A percentile compares a stretch with the other conserved stretches of the same genome.
Conservation (phyloP, 2,329 filamentous ascomycete species). For the Fusarium caatingaense region DNA sequence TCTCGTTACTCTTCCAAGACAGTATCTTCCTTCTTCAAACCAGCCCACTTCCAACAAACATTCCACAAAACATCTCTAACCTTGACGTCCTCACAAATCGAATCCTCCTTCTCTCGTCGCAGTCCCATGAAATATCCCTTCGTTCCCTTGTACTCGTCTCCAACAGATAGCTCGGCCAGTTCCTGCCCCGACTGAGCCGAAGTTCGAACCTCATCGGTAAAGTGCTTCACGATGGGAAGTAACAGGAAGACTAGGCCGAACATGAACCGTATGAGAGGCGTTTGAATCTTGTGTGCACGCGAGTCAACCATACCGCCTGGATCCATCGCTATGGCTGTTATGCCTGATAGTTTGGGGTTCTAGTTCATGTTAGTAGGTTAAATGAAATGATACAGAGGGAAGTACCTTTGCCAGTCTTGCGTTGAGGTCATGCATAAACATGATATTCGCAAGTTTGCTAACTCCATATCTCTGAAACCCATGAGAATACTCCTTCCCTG, state of each 20-base stretch:
- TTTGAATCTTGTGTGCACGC: slow-evolving; percentile 30
- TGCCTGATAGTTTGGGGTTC: slow-evolving; percentile 32
- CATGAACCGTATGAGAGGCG: neutral
- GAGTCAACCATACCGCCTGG: slow-evolving; percentile 42
- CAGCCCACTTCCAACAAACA: slow-evolving; percentile 37
- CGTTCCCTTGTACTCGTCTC: neutral
- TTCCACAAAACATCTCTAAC: slow-evolving; percentile 22
- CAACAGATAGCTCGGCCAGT: slow-evolving; percentile 28
- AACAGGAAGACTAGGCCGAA: neutral
- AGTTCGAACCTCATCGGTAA: slow-evolving; percentile 24
- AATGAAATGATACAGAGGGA: fast-evolving
- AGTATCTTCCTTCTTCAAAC: slow-evolving; percentile 23
- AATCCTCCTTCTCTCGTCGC: neutral
- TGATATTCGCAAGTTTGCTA: slow-evolving; percentile 40
- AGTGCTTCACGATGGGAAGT: slow-evolving; percentile 13
- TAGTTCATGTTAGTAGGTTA: neutral
- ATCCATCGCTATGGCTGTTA: slow-evolving; percentile 41
- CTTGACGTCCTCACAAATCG: neutral
- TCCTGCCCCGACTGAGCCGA: slow-evolving; percentile 31
- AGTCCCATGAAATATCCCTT: slow-evolving; percentile 30
- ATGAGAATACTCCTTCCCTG: slow-evolving; percentile 30
- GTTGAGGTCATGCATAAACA: slow-evolving; percentile 45
- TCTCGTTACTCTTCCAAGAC: neutral
- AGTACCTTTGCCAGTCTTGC: slow-evolving; percentile 22
- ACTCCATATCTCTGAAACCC: slow-evolving; percentile 43